A percentile compares a stretch with the other conserved stretches of the same genome.
Conservation (phyloP, 768 basidiomycete genomes). For the Leccinum rimulosum region DNA sequence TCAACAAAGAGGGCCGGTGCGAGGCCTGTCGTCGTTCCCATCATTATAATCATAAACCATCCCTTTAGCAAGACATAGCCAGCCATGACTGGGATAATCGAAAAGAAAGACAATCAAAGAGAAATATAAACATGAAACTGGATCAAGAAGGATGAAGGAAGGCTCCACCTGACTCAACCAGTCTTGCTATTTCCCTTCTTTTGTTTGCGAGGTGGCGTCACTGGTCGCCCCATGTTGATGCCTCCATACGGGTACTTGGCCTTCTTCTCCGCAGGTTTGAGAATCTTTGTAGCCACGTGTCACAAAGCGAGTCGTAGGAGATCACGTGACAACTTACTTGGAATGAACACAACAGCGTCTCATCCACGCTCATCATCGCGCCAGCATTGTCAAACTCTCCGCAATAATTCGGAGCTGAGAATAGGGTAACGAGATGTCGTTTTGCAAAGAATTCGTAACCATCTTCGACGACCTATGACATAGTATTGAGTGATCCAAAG, state of each 20-base stretch:
- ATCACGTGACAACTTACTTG: slow-evolving; percentile 56
- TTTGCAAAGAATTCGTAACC: slow-evolving; percentile 99
- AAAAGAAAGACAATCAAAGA: slow-evolving; percentile 25
- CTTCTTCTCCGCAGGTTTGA: slow-evolving; percentile 99
- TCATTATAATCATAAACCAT: slow-evolving; percentile 19
- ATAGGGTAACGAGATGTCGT: slow-evolving; percentile 92
- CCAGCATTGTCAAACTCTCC: slow-evolving; percentile 99
- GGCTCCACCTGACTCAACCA: slow-evolving; percentile 34
- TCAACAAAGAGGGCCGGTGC: slow-evolving; percentile 11
- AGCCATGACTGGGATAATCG: slow-evolving; percentile 24
- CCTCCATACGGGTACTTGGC: slow-evolving; percentile 88
- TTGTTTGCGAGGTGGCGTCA: slow-evolving; percentile 95
- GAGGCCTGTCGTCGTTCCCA: slow-evolving; percentile 16
- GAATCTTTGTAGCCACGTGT: slow-evolving; percentile 55
- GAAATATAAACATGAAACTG: slow-evolving; percentile 31
- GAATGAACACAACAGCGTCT: slow-evolving; percentile 96
- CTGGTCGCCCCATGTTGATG: slow-evolving; percentile 82
- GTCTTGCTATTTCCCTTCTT: slow-evolving; percentile 94
- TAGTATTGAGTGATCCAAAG: not conserved
- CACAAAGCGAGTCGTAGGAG: not conserved
- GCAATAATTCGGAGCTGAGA: slow-evolving; percentile 94
- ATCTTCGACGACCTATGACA: slow-evolving; percentile 87
- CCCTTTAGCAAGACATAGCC: slow-evolving; percentile 30
- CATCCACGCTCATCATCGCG: slow-evolving; percentile 99
- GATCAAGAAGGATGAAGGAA: slow-evolving; percentile 27